phyloP scores from a whole-genome alignment of 805 yeast species.

The Spathaspora passalidarum region DNA sequence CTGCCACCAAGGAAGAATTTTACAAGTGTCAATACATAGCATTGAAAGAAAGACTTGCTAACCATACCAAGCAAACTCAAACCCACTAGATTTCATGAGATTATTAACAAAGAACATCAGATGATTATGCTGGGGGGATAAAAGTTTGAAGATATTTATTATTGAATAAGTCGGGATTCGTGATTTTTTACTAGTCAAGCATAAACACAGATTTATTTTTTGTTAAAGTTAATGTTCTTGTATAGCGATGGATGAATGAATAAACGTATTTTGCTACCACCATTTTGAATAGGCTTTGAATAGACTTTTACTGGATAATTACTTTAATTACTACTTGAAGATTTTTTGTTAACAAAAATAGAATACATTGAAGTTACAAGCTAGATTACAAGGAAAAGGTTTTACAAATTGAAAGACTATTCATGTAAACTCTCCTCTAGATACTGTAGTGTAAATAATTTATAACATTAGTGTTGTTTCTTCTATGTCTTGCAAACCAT shows the following conservation, averaged over 20 bases:
- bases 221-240: background rate
- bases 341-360: background rate
- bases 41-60: conserved; percentile 41
- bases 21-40: conserved; percentile 43
- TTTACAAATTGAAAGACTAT: background rate
- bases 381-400: background rate
- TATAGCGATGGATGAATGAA: background rate
- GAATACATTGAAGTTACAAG: background rate
- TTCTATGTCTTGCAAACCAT: too few species aligned
- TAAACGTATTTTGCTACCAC: background rate
- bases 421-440: background rate
- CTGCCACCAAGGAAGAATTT: conserved; percentile 38
- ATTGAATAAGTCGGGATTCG: background rate
- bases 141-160: background rate
- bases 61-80: conserved; percentile 12
- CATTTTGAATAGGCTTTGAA: background rate
- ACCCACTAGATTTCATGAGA: background rate
- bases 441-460: too few species aligned
- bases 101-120: background rate
- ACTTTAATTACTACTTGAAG: background rate
- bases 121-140: background rate
- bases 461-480: too few species aligned
- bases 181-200: too few species aligned
- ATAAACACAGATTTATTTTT: background rate
- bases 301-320: background rate